A percentile compares a stretch with the other conserved stretches of the same genome.
Conservation (phyloP, 2,329 filamentous ascomycete species). For the Beauveria medogensis region DNA sequence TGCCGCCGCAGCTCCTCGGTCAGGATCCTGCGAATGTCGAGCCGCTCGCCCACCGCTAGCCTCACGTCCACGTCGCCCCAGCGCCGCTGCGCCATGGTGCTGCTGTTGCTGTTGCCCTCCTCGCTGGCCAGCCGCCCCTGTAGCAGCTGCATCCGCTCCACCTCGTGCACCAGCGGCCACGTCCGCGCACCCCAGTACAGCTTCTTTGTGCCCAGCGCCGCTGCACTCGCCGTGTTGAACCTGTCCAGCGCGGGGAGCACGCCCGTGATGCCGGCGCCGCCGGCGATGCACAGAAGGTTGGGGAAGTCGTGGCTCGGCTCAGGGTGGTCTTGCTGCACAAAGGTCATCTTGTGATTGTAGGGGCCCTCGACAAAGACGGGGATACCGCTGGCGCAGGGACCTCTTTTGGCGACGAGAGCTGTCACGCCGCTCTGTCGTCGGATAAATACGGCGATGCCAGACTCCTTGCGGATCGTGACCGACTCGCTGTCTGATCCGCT, state of each 20-base stretch:
- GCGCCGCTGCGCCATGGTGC: not conserved
- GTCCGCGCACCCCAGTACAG: constrained; percentile 23
- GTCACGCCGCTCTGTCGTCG: constrained; percentile 19
- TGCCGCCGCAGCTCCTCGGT: constrained; percentile 17
- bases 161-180: constrained; percentile 18
- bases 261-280: constrained; percentile 24
- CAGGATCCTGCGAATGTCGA: constrained; percentile 20
- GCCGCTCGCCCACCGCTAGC: constrained; percentile 21
- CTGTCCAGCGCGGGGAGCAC: constrained; percentile 19
- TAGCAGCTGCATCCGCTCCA: constrained; percentile 18
- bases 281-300: constrained; percentile 22
- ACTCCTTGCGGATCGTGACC: not conserved
- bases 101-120: not conserved
- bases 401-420: constrained; percentile 16
- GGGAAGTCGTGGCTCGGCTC: constrained; percentile 16
- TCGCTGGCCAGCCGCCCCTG: not conserved
- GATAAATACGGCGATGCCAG: constrained; percentile 23
- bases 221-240: constrained; percentile 15
- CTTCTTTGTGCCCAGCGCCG: constrained; percentile 19
- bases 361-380: constrained; percentile 22
- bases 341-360: constrained; percentile 19
- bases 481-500: not conserved
- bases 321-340: constrained; percentile 14
- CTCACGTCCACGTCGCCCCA: constrained; percentile 23
- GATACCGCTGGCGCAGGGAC: constrained; percentile 13